These are phyloP conservation scores for Pestalotiopsis sp. DNA, from an alignment of 2,329 filamentous ascomycete species.

Conservation along the genomic window DNA sequence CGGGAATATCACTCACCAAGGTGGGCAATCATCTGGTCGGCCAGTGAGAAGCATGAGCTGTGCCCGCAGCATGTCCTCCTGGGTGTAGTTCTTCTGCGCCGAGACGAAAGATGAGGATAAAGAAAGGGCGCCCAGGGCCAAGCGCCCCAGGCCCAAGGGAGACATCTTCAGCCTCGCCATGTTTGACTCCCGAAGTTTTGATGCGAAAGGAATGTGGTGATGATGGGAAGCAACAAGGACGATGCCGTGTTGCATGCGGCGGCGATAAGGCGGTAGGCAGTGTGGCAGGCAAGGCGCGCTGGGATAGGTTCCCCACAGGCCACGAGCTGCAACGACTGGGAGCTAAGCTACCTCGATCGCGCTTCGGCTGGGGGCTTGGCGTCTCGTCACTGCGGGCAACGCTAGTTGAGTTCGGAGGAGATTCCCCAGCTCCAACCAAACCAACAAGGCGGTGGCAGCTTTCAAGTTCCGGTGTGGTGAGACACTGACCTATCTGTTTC, in stretches of 20 bases:
- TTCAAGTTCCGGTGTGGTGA: not conserved
- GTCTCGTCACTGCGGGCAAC: slow-evolving; percentile 12
- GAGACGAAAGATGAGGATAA: slow-evolving; percentile 23
- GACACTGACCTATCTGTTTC: not conserved
- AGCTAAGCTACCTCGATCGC: not conserved
- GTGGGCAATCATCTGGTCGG: slow-evolving; percentile 76
- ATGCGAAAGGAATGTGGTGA: not conserved
- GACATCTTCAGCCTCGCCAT: slow-evolving; percentile 24
- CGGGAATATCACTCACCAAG: slow-evolving; percentile 57
- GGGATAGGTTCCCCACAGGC: slow-evolving; percentile 6
- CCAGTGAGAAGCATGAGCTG: slow-evolving; percentile 73
- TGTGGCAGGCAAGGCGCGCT: not conserved
- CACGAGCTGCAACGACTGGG: slow-evolving; percentile 10
- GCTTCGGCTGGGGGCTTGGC: slow-evolving; percentile 1
- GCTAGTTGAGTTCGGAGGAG: not conserved
- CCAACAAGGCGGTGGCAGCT: not conserved
- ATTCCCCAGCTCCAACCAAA: not conserved
- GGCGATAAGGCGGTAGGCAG: slow-evolving; percentile 5
- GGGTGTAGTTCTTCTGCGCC: slow-evolving; percentile 59
- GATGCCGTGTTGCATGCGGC: slow-evolving; percentile 2
- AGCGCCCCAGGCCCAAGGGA: slow-evolving; percentile 22
- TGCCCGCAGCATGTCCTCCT: slow-evolving; percentile 61
- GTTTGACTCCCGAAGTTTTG: not conserved
- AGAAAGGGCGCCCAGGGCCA: slow-evolving; percentile 27
- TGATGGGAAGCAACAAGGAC: not conserved